These are phyloP conservation scores for Vanrija pseudolonga DNA, from an alignment of 1,284 basidiomycete species.

Conservation along the genomic window DNA sequence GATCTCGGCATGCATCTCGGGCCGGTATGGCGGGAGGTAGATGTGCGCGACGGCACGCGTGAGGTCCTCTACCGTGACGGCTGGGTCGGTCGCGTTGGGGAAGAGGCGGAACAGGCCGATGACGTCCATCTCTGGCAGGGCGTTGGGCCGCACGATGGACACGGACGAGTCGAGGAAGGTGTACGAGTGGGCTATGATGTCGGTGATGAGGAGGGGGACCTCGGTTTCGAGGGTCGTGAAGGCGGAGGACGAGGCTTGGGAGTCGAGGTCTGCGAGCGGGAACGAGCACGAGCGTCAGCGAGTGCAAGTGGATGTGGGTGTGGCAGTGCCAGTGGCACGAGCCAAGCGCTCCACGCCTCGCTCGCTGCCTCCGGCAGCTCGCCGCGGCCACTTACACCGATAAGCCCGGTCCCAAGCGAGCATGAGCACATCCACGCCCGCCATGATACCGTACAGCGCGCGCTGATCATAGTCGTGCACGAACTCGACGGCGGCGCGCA, in stretches of 20 bases:
- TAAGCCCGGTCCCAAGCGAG: not conserved
- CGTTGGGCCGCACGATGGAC: not conserved
- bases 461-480: not conserved
- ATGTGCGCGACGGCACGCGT: not conserved
- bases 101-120: not conserved
- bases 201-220: not conserved
- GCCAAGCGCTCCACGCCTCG: no score
- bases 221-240: slow-evolving; percentile 4
- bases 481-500: not conserved
- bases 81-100: not conserved
- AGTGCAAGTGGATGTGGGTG: no score
- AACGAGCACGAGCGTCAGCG: no score
- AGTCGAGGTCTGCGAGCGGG: slow-evolving; percentile 1
- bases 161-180: not conserved
- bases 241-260: not conserved
- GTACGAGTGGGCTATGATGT: not conserved
- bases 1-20: not conserved
- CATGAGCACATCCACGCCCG: not conserved
- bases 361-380: no score
- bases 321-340: no score
- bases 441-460: not conserved
- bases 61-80: not conserved
- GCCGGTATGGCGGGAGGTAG: not conserved
- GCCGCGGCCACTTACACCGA: not conserved
- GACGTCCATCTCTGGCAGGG: not conserved